phyloP scores from a whole-genome alignment of 2,329 filamentous ascomycete species.

The Scedosporium boydii region DNA sequence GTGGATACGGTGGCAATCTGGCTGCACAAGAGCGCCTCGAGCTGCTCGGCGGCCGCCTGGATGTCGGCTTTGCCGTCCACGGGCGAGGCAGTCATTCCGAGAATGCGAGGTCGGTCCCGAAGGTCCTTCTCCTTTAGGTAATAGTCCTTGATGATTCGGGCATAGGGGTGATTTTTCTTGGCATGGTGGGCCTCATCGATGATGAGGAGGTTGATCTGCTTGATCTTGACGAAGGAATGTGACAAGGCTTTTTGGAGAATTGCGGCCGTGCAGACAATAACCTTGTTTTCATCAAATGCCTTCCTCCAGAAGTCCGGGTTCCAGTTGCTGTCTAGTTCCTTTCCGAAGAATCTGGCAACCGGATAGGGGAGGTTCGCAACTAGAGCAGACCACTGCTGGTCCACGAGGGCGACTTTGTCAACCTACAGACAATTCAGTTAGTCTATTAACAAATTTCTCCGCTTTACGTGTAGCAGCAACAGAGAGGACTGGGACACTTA shows the following conservation, averaged over 20 bases:
- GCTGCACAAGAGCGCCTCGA: conserved; percentile 71
- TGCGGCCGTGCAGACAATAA: conserved; percentile 87
- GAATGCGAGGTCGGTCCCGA: conserved; percentile 58
- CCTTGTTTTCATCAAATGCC: conserved; percentile 56
- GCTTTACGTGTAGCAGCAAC: too few relatives aligned
- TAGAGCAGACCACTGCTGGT: conserved; percentile 80
- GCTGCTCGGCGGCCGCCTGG: conserved; percentile 55
- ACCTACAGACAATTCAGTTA: conserved; percentile 36
- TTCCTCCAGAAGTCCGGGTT: conserved; percentile 39
- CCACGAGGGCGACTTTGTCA: conserved; percentile 80
- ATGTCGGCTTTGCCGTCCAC: conserved; percentile 76
- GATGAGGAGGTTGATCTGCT: conserved; percentile 77
- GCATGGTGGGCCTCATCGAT: conserved; percentile 97
- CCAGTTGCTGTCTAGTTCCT: conserved; percentile 37
- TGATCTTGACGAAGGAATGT: conserved; percentile 70
- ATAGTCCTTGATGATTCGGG: conserved; percentile 80
- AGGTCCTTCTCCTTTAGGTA: conserved; percentile 47
- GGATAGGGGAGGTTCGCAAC: conserved; percentile 70
- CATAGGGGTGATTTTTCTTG: conserved; percentile 89
- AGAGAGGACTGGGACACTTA: conserved; percentile 19
- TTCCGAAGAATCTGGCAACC: conserved; percentile 67
- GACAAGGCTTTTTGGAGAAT: conserved; percentile 71
- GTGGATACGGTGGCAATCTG: conserved; percentile 67
- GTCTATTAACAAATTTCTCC: neutral
- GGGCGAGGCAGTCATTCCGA: conserved; percentile 96